phyloP scores from a whole-genome alignment of 1,139 yeast genomes.

The Geotrichum reessii region DNA sequence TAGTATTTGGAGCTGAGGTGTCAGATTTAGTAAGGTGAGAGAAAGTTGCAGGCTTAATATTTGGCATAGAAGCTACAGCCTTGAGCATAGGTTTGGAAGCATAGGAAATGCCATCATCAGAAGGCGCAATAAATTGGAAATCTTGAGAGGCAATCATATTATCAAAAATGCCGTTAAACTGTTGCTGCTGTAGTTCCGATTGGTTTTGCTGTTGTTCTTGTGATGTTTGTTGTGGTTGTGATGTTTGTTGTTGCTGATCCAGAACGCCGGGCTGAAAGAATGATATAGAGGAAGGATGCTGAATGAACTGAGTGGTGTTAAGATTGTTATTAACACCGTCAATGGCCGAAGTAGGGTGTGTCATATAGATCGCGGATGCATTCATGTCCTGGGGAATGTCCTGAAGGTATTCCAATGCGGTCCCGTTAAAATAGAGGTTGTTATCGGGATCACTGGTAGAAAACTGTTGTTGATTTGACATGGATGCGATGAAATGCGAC shows the following conservation, averaged over 20 bases:
- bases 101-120: not conserved
- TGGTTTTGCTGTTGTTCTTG: not conserved
- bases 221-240: not conserved
- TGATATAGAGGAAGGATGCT: not conserved
- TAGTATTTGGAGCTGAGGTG: slow-evolving; percentile 16
- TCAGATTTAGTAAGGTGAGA: slow-evolving; percentile 1
- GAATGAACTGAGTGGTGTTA: not conserved
- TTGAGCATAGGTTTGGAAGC: slow-evolving; percentile 6
- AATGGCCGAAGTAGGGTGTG: not conserved
- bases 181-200: not conserved
- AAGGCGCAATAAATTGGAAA: not conserved
- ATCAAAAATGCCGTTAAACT: not conserved
- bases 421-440: not conserved
- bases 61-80: slow-evolving; percentile 10
- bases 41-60: slow-evolving; percentile 5
- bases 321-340: not conserved
- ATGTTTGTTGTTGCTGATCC: not conserved
- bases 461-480: not conserved
- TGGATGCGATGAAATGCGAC: not conserved
- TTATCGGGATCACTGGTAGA: not conserved
- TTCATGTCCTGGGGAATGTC: not conserved
- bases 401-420: not conserved
- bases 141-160: not conserved
- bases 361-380: not conserved
- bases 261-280: not conserved